phyloP scores from a whole-genome alignment of 139 green algal species.

The Chlamydomonas sphaeroides region DNA sequence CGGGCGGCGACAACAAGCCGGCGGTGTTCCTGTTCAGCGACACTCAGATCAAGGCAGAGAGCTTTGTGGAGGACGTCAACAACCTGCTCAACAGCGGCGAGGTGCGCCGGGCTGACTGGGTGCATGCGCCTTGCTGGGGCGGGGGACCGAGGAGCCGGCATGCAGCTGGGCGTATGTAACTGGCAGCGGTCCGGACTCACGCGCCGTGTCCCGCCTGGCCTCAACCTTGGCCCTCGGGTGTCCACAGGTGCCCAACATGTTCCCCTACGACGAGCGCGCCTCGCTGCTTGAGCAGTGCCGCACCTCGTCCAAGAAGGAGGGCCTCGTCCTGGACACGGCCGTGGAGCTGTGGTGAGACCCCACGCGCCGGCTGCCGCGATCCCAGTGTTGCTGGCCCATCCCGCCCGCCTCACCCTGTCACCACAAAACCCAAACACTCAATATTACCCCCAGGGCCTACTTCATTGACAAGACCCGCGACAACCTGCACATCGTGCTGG shows the following conservation, averaged over 20 bases:
- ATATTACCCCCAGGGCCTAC: slow-evolving; percentile 55
- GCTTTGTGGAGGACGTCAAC: slow-evolving; percentile 89
- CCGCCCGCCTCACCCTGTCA: neutral
- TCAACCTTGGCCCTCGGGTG: neutral
- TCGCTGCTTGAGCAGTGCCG: slow-evolving; percentile 63
- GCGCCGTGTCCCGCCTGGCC: no score
- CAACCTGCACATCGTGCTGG: slow-evolving; percentile 80
- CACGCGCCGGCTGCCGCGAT: no score
- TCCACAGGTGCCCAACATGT: slow-evolving; percentile 86
- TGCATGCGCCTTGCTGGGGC: slow-evolving; percentile 35
- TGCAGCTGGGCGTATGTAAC: no score
- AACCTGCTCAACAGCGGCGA: slow-evolving; percentile 86
- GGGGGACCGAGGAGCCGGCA: slow-evolving; percentile 26
- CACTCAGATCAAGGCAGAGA: slow-evolving; percentile 80
- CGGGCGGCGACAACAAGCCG: slow-evolving; percentile 61
- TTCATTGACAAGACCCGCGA: slow-evolving; percentile 65
- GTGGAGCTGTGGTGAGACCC: slow-evolving; percentile 39
- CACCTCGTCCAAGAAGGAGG: slow-evolving; percentile 51
- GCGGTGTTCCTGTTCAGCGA: slow-evolving; percentile 83
- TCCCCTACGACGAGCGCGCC: slow-evolving; percentile 76
- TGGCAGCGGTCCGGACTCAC: no score
- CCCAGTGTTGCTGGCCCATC: no score
- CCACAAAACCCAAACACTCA: no score
- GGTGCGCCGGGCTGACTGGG: no score
- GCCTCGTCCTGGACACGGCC: slow-evolving; percentile 54